Percentiles rank a stretch among this genome's conserved stretches.
Evolutionary conservation across 306 rosid genomes (phyloP).

Genomic region (Spatholobus suberectus): DNA sequence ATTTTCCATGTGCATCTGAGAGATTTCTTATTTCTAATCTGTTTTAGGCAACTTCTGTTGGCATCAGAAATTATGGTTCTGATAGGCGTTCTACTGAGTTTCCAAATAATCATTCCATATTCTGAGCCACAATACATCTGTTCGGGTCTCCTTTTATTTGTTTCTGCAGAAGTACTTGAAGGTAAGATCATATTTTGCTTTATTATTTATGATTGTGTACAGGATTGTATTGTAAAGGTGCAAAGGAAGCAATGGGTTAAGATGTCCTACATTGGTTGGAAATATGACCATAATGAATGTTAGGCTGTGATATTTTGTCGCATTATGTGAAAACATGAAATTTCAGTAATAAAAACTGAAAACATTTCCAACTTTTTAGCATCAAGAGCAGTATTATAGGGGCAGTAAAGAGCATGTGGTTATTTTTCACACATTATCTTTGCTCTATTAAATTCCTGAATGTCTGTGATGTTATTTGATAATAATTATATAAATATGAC

Average conservation of each 20-base stretch:
- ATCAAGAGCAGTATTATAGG: background rate
- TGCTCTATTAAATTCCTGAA: background rate
- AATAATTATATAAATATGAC: background rate
- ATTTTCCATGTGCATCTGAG: conserved; percentile 22
- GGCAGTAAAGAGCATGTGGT: background rate
- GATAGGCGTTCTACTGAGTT: conserved; percentile 79
- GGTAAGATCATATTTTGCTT: conserved; percentile 59
- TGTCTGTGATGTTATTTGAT: background rate
- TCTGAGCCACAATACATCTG: conserved; percentile 78
- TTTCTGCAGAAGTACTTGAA: conserved; percentile 98
- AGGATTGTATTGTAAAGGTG: background rate
- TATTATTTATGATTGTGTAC: conserved; percentile 23
- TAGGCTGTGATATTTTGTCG: background rate
- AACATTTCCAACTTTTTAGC: background rate
- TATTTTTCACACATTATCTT: background rate
- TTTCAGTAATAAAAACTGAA: background rate
- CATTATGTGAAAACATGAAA: conserved; percentile 12
- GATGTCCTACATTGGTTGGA: background rate
- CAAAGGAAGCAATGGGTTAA: background rate
- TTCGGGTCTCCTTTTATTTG: conserved; percentile 95
- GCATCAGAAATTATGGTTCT: conserved; percentile 82
- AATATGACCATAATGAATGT: background rate
- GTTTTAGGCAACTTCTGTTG: conserved; percentile 87
- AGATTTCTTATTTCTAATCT: conserved; percentile 18
- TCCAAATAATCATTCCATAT: conserved; percentile 69